These are phyloP conservation scores for Dactylonectria estremocensis DNA, from an alignment of 2,329 filamentous ascomycete species.

Conservation along the genomic window DNA sequence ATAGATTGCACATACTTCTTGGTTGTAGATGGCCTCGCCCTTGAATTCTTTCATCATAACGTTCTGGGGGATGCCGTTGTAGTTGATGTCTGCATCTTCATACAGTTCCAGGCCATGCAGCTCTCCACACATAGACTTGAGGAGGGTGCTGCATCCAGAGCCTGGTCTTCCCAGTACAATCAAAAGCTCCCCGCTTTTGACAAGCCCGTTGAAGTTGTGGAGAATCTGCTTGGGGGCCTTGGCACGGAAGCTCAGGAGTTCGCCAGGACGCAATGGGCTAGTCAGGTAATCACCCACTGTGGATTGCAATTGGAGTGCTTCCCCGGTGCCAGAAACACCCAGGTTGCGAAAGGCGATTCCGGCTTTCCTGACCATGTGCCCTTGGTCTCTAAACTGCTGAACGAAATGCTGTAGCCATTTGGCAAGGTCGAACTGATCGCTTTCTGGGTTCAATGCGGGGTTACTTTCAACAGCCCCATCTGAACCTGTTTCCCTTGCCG, in stretches of 20 bases:
- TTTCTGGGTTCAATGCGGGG: slow-evolving; percentile 54
- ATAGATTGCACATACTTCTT: slow-evolving; percentile 64
- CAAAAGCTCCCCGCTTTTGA: slow-evolving; percentile 75
- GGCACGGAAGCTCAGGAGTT: slow-evolving; percentile 64
- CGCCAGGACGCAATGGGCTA: slow-evolving; percentile 69
- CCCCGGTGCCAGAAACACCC: slow-evolving; percentile 76
- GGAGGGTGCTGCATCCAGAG: slow-evolving; percentile 73
- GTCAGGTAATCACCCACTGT: slow-evolving; percentile 73
- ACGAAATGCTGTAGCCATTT: slow-evolving; percentile 59
- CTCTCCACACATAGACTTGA: slow-evolving; percentile 74
- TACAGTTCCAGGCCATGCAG: slow-evolving; percentile 70
- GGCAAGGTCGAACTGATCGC: slow-evolving; percentile 56
- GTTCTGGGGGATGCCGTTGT: no score
- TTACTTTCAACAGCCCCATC: slow-evolving; percentile 39
- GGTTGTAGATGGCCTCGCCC: slow-evolving; percentile 77
- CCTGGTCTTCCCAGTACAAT: slow-evolving; percentile 77
- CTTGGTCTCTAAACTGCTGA: slow-evolving; percentile 65
- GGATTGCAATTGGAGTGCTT: slow-evolving; percentile 76
- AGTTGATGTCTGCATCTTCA: slow-evolving; percentile 60
- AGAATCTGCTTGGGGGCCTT: slow-evolving; percentile 71
- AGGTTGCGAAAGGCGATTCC: slow-evolving; percentile 75
- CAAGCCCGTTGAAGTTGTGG: slow-evolving; percentile 73
- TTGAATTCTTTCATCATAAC: no score
- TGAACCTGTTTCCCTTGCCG: slow-evolving; percentile 1
- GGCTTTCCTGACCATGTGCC: slow-evolving; percentile 64